These are phyloP conservation scores for Avena atlantica DNA, from an alignment of 176 grass and related monocot species.

Conservation along the genomic window DNA sequence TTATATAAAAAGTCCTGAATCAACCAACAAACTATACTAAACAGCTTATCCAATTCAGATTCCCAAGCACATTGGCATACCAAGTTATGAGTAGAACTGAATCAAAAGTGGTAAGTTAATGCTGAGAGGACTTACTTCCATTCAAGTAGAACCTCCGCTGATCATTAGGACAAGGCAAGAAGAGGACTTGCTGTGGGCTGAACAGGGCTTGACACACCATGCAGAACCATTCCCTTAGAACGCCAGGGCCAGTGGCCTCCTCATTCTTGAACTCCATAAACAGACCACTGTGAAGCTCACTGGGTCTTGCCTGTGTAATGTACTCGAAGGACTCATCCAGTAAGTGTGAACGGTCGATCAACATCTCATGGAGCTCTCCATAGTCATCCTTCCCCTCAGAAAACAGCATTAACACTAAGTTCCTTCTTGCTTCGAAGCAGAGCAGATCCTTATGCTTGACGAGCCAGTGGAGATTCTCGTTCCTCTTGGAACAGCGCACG, in stretches of 20 bases:
- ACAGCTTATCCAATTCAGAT: conserved; percentile 27
- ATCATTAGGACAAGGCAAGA: conserved; percentile 83
- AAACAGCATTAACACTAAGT: conserved; percentile 92
- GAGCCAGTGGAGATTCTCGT: conserved; percentile 74
- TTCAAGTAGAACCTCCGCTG: conserved; percentile 92
- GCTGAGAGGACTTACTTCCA: conserved; percentile 65
- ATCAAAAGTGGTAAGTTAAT: conserved; percentile 32
- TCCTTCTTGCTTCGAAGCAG: conserved; percentile 81
- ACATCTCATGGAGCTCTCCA: conserved; percentile 94
- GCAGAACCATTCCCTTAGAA: conserved; percentile 97
- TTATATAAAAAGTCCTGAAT: conserved; percentile 15
- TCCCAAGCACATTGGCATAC: neutral
- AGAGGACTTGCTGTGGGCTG: conserved; percentile 87
- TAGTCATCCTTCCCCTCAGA: conserved; percentile 85
- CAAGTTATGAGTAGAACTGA: neutral
- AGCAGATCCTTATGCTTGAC: conserved; percentile 83
- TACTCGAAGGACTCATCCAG: conserved; percentile 90
- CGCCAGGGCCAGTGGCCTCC: conserved; percentile 97
- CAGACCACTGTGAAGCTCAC: conserved; percentile 71
- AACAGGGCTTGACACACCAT: conserved; percentile 90
- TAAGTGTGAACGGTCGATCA: conserved; percentile 82
- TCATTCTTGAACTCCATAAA: conserved; percentile 99
- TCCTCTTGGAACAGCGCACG: conserved; percentile 69
- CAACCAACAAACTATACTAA: neutral
- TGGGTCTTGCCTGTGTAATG: conserved; percentile 59